Base-by-base conservation (phyloP, 768 basidiomycete species). In the Leccinum subtestaceum region DNA sequence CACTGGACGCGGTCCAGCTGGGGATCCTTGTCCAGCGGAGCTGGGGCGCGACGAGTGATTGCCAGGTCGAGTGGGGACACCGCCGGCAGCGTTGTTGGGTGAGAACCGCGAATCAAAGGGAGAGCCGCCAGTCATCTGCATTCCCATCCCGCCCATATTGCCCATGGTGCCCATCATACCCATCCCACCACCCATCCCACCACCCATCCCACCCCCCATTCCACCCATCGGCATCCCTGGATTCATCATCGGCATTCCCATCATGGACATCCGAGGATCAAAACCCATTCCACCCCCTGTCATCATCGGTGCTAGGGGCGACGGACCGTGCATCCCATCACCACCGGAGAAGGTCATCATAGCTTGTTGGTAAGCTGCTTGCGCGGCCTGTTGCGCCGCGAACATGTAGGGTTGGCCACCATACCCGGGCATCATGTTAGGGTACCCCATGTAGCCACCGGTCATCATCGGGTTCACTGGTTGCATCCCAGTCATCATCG, bases 291-390 rank as follows among this genome's bases (percentile, higher is more conserved):
- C 77, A 21, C 70, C 74, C 13, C 83, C 84, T 9, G 83, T 79
- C 84, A 86, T 84, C 75, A 82, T 81, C 17, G 83, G 84, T 54
- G 79, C 79, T 61, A 82, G 68, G 47, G 76, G 75, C 27, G 73
- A 69, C 11, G 70, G 65, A 4, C 64, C 74, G 34, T 72, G 67
- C 51, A 73, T 77, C n/a, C 76, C 80, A 59, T 78, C 82, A 4
- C 81, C 88, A n/a, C 89, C 91, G n/a, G 89, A 91, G 57, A 87
- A 88, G 17, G 87, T 83, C 80, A 90, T 83, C 91, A 93, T 93
- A 19, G 91, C 89, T 69, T 92, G 90, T 69, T 93, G 92, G 73
- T 93, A 94, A 0, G 93, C 92, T 65, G 91, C 88, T 36, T 88
- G 79, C 1, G 81, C 86, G 7, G 89, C 89, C 67, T 91, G 89